These are phyloP conservation scores for Saksenaea oblongispora DNA, from an alignment of 371 early-diverging fungal species.

Conservation along the genomic window DNA sequence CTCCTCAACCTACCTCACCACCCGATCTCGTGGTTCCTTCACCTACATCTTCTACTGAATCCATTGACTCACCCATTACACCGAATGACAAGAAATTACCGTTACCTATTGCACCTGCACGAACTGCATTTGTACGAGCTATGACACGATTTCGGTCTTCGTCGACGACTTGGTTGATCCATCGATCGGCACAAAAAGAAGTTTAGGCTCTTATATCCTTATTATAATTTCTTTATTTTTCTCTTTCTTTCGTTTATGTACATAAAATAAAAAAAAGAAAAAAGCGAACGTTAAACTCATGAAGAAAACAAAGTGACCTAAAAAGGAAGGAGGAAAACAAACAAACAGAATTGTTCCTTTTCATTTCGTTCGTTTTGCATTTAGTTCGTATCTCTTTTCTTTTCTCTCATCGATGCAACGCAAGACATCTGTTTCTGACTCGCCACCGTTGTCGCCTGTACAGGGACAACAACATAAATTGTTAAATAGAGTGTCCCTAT, in stretches of 20 bases:
- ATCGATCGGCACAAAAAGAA: not conserved
- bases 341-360: not conserved
- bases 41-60: not conserved
- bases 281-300: not conserved
- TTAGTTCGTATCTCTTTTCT: not conserved
- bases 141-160: not conserved
- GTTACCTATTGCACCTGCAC: not conserved
- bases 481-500: conserved; percentile 25
- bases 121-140: not conserved
- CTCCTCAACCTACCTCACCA: not conserved
- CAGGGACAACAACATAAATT: conserved; percentile 16
- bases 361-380: not conserved
- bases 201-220: not conserved
- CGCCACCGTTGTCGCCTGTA: conserved; percentile 2
- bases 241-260: not conserved
- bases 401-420: not conserved
- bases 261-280: not conserved
- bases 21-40: not conserved
- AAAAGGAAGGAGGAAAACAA: conserved; percentile 14
- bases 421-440: not conserved
- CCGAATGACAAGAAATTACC: not conserved
- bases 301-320: not conserved
- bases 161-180: not conserved
- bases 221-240: not conserved
- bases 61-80: not conserved